Evolutionary conservation across 2,329 filamentous ascomycete genomes (phyloP).

Genomic region (Cladosporium cucumerinum): DNA sequence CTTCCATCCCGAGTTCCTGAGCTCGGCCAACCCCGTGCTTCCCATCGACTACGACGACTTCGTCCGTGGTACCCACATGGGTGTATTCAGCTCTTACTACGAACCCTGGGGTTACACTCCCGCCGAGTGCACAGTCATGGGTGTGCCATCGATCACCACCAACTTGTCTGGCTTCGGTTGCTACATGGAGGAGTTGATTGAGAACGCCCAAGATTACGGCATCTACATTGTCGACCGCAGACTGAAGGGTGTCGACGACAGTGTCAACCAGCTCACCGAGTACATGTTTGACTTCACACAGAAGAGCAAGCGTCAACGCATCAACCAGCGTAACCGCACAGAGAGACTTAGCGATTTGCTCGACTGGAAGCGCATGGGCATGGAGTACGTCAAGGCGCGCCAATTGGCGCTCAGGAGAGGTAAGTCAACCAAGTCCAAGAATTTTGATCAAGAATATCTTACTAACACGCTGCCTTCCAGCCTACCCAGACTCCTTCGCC

Average conservation of each 20-base stretch:
- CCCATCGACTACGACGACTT: constrained; percentile 98
- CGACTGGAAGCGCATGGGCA: constrained; percentile 99
- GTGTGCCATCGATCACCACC: constrained; percentile 95
- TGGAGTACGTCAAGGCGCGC: constrained; percentile 97
- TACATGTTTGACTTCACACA: constrained; percentile 91
- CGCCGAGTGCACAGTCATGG: constrained; percentile 98
- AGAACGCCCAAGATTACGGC: constrained; percentile 95
- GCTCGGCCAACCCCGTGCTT: constrained; percentile 89
- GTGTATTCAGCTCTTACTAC: constrained; percentile 96
- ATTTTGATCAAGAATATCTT: neutral
- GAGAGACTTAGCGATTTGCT: constrained; percentile 91
- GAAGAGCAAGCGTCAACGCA: constrained; percentile 93
- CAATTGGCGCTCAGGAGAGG: constrained; percentile 81
- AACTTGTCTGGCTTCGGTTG: constrained; percentile 97
- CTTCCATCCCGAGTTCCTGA: constrained; percentile 97
- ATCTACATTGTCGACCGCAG: constrained; percentile 98
- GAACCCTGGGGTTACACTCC: constrained; percentile 99
- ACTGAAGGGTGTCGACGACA: constrained; percentile 93
- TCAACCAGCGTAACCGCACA: constrained; percentile 97
- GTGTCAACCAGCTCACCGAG: constrained; percentile 87
- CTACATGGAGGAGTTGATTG: constrained; percentile 99
- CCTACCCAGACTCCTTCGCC: constrained; percentile 83
- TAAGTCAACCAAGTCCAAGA: constrained; percentile 23
- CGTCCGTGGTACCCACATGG: constrained; percentile 91
- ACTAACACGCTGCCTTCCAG: constrained; percentile 38